phyloP scores from a whole-genome alignment of 768 basidiomycete species.

The Omphalotus guepiniiformis region DNA sequence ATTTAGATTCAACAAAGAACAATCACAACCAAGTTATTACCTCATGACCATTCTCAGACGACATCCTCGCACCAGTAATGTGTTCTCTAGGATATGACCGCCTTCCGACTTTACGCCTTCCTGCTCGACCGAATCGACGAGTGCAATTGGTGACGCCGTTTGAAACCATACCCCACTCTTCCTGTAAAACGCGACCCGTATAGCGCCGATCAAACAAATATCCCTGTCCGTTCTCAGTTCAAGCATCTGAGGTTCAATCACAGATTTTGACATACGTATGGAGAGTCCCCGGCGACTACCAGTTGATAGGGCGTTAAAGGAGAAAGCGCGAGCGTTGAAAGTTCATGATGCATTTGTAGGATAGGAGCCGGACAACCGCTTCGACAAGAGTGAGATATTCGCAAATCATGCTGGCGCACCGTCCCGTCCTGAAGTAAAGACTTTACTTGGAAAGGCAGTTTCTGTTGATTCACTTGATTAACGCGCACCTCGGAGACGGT shows the following conservation, averaged over 20 bases:
- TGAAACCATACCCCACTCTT: conserved; percentile 65
- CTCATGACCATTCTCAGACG: conserved; percentile 68
- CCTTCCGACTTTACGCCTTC: conserved; percentile 14
- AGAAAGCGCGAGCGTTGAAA: conserved; percentile 74
- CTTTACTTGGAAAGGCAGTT: no score
- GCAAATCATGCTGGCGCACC: conserved; percentile 84
- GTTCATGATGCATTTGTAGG: conserved; percentile 55
- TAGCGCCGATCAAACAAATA: conserved; percentile 84
- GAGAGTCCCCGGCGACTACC: conserved; percentile 78
- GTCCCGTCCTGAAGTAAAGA: conserved; percentile 62
- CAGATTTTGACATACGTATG: conserved; percentile 51
- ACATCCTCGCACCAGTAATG: conserved; percentile 74
- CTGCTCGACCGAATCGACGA: conserved; percentile 63
- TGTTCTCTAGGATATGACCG: conserved; percentile 43
- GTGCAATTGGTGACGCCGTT: conserved; percentile 72
- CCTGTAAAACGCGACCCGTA: conserved; percentile 51
- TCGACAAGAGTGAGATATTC: conserved; percentile 64
- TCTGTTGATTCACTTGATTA: no score
- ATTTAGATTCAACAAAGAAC: background rate
- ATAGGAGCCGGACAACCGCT: conserved; percentile 67
- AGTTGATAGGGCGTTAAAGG: conserved; percentile 79
- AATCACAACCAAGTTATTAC: conserved; percentile 31
- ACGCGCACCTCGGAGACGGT: conserved; percentile 73
- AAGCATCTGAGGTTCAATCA: background rate
- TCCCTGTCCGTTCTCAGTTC: conserved; percentile 38